Evolutionary conservation across 2,329 filamentous ascomycete genomes (phyloP), one percentile per base, ranked within the genome.

Genomic region (Neonectria coccinea): DNA sequence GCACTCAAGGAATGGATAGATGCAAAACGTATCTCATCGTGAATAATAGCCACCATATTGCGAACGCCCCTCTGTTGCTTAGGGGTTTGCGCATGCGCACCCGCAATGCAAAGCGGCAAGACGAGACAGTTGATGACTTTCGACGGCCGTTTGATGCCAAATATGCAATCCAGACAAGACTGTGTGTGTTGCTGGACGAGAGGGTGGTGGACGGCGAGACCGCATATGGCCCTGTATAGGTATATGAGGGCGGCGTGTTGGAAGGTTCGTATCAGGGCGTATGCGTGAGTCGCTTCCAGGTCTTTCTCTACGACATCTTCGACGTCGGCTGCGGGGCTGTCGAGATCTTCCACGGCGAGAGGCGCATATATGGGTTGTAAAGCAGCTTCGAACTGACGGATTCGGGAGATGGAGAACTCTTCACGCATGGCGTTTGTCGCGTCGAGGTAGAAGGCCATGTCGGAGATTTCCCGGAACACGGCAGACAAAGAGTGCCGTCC

Each of bases 231-330:
- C 39, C 81, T 73, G 56, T 83, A 83, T 1, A 82, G 70, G 59
- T 81, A 82, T 7, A 83, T 79, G 6, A 81, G 76, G 0, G 79
- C 81, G 0, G 79, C 73, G 31, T 80, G 79, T 16, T 80, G 79
- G 51, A 83, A 83, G 1, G 80, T 75, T 0, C 76, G 71, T 56
- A 80, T 80, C 1, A 80, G 74, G 0, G 74, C 73, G n/a, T 76
- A 77, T 0, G 78, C 74, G 42, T 79, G 74, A 4, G 75, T 76
- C 0, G 71, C 73, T n/a, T 78, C 73, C 3, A 73, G 64, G n/a
- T 76, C 74, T 12, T 57, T 53, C 4, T 71, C 64, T 1, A 53
- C n/a, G 0, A 61, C n/a, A 1, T 62, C 11, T 48, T 62, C n/a
- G 57, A 10, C 0, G 51, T 64, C 12, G 14, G 56, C 2, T 9